Base-by-base conservation (phyloP, 148 eudicot genomes). In the Mesembryanthemum crystallinum region DNA sequence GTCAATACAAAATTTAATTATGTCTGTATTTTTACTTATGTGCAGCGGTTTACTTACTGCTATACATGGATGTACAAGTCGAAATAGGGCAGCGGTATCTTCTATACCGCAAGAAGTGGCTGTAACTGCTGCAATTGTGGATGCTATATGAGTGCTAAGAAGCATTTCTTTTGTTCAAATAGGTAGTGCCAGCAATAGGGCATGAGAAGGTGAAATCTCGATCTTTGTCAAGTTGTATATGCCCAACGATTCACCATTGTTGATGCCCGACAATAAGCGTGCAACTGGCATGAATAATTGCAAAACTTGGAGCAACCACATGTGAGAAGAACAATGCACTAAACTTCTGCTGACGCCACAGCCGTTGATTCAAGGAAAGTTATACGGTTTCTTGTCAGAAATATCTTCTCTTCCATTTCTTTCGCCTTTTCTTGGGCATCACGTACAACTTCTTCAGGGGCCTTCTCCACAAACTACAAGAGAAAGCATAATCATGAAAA, bases 401-500 rank as follows among this genome's bases (percentile, higher is more conserved):
- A 87, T 71, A 96, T 82, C 80, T 96, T 96, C 83, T 92, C 98
- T 83, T 89, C 90, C 76, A 89, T 82, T 75, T 96, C 98, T 35
- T 84, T 87, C 20, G 90, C 97, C 80, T 96, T 96, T 77, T 91
- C 98, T 79, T 73, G 89, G 67, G 87, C 89, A 7, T 87, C 86
- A 11, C 85, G 83, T 21, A 96, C 94, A 54, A 96, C 75, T 77
- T 88, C 90, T 81, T 87, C 91, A 0, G 99, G 97, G 43, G 99
- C 99, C 85, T 89, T 96, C 82, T 92, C 98, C 30, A 89, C 82
- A 82, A 96, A 96, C 99, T 96, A 88, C 76, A 77, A 21, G 70
- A 42, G 55, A 57, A 59, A 64, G n/a, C 24, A 57, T 24, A 29
- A 33, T 37, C 23, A 64, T 43, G 2, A 54, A 3, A 45, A 82